These are phyloP conservation scores for Trichoderma erinaceum DNA, from an alignment of 495 filamentous ascomycete species.

Conservation along the genomic window DNA sequence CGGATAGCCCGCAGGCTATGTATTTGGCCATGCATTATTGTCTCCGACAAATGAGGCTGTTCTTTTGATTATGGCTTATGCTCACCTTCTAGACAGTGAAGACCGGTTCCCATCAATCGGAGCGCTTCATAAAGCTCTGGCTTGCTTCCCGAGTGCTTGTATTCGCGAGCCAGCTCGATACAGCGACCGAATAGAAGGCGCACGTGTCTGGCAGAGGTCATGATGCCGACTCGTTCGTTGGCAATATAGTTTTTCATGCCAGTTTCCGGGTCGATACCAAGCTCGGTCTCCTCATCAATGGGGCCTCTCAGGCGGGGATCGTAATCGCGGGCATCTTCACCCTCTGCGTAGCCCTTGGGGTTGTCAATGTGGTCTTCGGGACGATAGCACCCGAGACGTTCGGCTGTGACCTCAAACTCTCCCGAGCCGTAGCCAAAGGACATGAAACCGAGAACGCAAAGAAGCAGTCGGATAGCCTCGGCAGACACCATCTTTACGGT, in stretches of 20 bases:
- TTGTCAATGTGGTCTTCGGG: constrained; percentile 87
- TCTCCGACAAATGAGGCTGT: too few relatives aligned
- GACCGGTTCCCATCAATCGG: constrained; percentile 74
- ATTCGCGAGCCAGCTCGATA: constrained; percentile 68
- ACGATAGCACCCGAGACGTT: constrained; percentile 81
- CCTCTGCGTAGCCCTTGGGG: constrained; percentile 71
- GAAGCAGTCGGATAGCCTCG: constrained; percentile 79
- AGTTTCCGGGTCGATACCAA: constrained; percentile 68
- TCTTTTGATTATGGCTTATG: too few relatives aligned
- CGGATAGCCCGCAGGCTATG: too few relatives aligned
- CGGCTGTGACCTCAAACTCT: constrained; percentile 86
- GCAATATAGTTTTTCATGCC: constrained; percentile 92
- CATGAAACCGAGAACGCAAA: constrained; percentile 56
- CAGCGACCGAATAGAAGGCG: constrained; percentile 63
- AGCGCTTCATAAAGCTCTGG: constrained; percentile 78
- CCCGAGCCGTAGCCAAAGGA: constrained; percentile 76
- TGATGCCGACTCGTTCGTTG: constrained; percentile 65
- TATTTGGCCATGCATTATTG: too few relatives aligned
- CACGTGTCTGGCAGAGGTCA: constrained; percentile 69
- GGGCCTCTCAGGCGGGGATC: constrained; percentile 73
- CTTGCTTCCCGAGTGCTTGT: constrained; percentile 54
- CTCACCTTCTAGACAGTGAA: constrained; percentile 78
- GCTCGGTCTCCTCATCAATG: constrained; percentile 69
- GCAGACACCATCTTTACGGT: constrained; percentile 82
- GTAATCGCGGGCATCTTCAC: constrained; percentile 75